Base-by-base conservation (phyloP, 169 alveolate species). In the Eimeria sp. region DNA sequence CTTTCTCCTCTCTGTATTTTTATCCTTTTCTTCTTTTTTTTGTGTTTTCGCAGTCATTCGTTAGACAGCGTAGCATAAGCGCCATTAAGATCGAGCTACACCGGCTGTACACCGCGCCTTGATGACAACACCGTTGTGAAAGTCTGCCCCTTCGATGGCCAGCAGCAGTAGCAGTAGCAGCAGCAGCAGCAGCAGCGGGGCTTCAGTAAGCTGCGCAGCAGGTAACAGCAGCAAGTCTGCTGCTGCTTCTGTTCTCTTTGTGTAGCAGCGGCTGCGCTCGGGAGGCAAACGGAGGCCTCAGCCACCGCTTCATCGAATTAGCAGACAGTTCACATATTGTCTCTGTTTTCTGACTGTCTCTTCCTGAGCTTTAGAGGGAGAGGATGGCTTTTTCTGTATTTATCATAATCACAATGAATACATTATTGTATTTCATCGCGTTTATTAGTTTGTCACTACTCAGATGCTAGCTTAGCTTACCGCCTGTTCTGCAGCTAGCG, bases 31-130 rank as follows among this genome's bases (percentile, higher is more conserved):
- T 37, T 2, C 10, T 20, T 80, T 49, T 49, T 13, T 49, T 27
- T 85, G 62, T 60, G 77, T 85, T 33, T 85, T n/a, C n/a, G 77
- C 91, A 85, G 91, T 85, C 91, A 2, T 85, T 85, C 64, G 91
- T 85, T n/a, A 49, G 78, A 37, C 80, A 85, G 91, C 91, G 91
- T 6, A 58, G 33, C 6, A 62, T 85, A 56, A 85, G 91, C 80
- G 80, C 91, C 78, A 85, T 85, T 18, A 62, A 33, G 30, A 85
- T 85, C 2, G 80, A 85, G 52, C 80, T 85, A 0, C 78, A 43
- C 30, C 91, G 78, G 43, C 23, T 62, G 54, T 62, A 60, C 23
- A 62, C 80, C 27, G 80, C 30, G 30, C 74, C 72, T 16, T 58
- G 14, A 4, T 76, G 85, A 37, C 8, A 23, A 60, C 72, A 4